Evolutionary conservation across 192 early-diverging fungal species (phyloP), one percentile per base, ranked within the genome.

Genomic region (Backusella circina): DNA sequence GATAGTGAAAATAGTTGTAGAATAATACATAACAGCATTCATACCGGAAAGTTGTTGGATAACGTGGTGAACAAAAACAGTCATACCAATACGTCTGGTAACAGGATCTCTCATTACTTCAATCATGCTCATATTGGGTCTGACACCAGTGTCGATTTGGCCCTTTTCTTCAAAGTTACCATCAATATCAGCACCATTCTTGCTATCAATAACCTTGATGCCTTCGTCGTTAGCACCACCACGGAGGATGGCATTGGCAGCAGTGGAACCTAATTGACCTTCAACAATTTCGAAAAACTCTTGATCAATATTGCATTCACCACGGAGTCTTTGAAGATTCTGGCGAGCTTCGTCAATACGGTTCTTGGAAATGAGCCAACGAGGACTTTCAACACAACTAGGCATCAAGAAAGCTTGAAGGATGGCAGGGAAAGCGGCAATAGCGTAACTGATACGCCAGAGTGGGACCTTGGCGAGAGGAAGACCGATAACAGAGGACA

Each of bases 1-100:
- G 78, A 90, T 67, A 57, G 85, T 85, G 83, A 95, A 91, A 66
- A 95, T 93, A 28, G 88, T 88, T 7, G 95, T 93, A 21, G 89
- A 91, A 79, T 95, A 96, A 80, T 91, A 94, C 74, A 94, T 93
- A 41, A 94, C 88, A 12, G 90, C 93, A 79, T 95, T 95, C 79
- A 96, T 94, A 67, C 92, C 94, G 50, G 87, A 90, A 28, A 95
- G 85, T 81, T 95, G 94, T 79, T 96, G 95, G 75, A 87, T 84
- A 35, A 91, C 81, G 80, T 94, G 92, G 9, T 94, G 71, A 10
- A 86, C 82, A n/a, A 93, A 80, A 64, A 90, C 90, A 33, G 86
- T 86, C 18, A 92, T 26, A 0, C 93, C 85, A 54, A 91, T 88
- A 37, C 80, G 77, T 16, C 88, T 80, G 72, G 92, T 79, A 39